Base-by-base conservation (phyloP, 2,329 filamentous ascomycete genomes). In the Aureobasidium sp. region DNA sequence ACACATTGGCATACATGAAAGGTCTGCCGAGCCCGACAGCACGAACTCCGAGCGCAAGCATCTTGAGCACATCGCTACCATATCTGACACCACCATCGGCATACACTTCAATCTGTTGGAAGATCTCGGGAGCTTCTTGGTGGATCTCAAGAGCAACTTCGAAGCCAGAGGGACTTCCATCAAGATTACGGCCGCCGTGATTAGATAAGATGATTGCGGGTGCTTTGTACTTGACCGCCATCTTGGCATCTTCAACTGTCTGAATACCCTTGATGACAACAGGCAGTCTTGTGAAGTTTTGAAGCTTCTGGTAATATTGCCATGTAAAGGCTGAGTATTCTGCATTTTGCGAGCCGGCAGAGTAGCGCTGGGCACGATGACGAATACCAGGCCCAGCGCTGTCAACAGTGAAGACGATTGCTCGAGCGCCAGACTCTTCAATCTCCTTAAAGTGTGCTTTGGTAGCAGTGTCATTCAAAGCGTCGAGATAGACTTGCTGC, bases 1-100 rank as follows among this genome's bases (percentile, higher is more conserved):
- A 88, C 17, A 80, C 82, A 64, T 87, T 68, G 1, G 81, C 81
- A 67, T 81, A 87, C 46, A 88, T 66, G 59, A 86, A 82, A 0
- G 83, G 83, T 20, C 86, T 75, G 0, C 86, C 87, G 10, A 89
- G 74, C 0, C 85, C 85, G 0, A 77, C 86, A 0, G 82, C 85
- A 59, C 76, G 84, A 0, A 84, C 86, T 0, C 87, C 86, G 0
- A 89, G 73, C 56, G 84, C 86, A 10, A 89, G 68, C 0, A 84
- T 84, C 71, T 89, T 89, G 66, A 89, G 79, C 3, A 89, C 81
- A 68, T 89, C 86, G 0, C 84, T 83, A 0, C 87, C 87, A 17
- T 85, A 75, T 24, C 79, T 78, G 32, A 89, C 78, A 0, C 87
- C 87, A 0, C 86, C 85, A 65, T 89, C 86, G 3, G 89, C 74